These are phyloP conservation scores for Mycena crocata DNA, from an alignment of 768 basidiomycete species.

Conservation along the genomic window DNA sequence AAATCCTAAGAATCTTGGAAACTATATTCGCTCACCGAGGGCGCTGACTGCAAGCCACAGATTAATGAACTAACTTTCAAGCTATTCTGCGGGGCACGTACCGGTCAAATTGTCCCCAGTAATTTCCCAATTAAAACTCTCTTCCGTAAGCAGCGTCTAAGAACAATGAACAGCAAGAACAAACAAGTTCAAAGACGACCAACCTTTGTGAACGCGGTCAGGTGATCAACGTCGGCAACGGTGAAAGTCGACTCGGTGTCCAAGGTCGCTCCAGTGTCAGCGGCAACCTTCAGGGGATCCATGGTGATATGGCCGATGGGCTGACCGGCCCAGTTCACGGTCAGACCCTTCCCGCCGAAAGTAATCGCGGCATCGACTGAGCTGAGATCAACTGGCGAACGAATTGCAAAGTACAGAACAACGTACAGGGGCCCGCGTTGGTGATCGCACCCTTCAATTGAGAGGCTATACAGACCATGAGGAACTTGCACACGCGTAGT, in stretches of 20 bases:
- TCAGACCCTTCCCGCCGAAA: slow-evolving; percentile 68
- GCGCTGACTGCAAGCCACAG: slow-evolving; percentile 58
- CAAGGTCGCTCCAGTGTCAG: slow-evolving; percentile 73
- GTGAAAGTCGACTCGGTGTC: slow-evolving; percentile 65
- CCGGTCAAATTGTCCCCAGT: slow-evolving; percentile 72
- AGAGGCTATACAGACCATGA: slow-evolving; percentile 49
- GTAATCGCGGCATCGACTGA: slow-evolving; percentile 75
- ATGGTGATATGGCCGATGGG: slow-evolving; percentile 70
- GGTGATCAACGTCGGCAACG: slow-evolving; percentile 65
- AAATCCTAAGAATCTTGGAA: slow-evolving; percentile 1
- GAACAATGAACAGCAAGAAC: neutral
- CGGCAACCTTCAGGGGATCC: slow-evolving; percentile 66
- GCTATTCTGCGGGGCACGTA: slow-evolving; percentile 38
- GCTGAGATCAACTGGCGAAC: slow-evolving; percentile 24
- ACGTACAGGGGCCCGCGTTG: slow-evolving; percentile 79
- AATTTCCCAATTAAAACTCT: slow-evolving; percentile 78
- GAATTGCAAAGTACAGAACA: neutral
- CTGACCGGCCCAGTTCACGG: slow-evolving; percentile 69
- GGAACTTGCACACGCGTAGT: neutral
- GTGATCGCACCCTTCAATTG: slow-evolving; percentile 71
- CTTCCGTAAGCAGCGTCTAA: slow-evolving; percentile 68
- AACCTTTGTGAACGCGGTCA: slow-evolving; percentile 76
- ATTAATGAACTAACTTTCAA: neutral
- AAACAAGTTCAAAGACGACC: slow-evolving; percentile 4
- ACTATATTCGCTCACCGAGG: slow-evolving; percentile 54